phyloP scores from a whole-genome alignment of 148 eudicot genomes.

The Camellia japonica region DNA sequence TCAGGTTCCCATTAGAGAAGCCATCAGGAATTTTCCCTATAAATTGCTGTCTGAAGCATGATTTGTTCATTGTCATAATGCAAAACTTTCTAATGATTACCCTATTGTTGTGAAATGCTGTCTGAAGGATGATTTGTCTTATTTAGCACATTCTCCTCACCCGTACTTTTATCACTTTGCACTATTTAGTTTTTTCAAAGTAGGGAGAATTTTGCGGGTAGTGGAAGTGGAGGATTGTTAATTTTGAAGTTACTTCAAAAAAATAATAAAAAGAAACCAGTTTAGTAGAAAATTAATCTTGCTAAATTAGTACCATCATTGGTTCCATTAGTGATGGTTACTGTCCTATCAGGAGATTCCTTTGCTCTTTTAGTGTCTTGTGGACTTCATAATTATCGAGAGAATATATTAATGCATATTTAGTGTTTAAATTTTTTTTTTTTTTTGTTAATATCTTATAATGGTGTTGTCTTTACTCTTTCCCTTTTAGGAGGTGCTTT shows the following conservation, averaged over 20 bases:
- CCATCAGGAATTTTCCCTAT: neutral
- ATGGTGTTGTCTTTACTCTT: neutral
- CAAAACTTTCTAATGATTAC: neutral
- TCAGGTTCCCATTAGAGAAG: neutral
- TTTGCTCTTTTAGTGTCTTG: neutral
- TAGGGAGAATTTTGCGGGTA: neutral
- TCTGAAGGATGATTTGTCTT: slow-evolving; percentile 1
- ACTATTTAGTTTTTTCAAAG: neutral
- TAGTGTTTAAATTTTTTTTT: neutral
- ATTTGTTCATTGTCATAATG: neutral
- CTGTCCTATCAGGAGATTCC: neutral
- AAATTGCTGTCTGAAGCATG: neutral
- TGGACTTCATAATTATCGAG: neutral
- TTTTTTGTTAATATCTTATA: neutral
- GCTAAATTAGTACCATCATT: neutral
- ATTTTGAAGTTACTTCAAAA: neutral
- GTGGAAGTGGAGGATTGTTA: neutral
- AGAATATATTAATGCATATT: neutral
- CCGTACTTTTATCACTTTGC: neutral
- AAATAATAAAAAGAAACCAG: neutral
- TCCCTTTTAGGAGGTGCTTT: slow-evolving; percentile 76
- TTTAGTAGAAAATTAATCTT: neutral
- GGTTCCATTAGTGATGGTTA: neutral
- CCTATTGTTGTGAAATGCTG: neutral
- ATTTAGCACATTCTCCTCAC: neutral